Conservation (phyloP, 257 asterid species). For the Plantago major region DNA sequence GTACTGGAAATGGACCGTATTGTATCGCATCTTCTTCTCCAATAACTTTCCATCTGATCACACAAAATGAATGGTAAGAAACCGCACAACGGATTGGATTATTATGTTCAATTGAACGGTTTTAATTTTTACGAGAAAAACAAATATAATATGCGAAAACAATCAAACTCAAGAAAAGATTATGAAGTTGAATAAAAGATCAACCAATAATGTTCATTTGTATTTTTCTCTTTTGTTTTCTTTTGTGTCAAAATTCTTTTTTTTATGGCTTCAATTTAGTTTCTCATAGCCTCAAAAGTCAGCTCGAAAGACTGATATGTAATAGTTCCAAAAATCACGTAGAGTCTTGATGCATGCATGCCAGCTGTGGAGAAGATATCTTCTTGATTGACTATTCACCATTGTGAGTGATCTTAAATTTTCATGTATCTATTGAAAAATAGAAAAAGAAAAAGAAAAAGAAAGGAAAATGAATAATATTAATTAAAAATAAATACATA, state of each 20-base stretch:
- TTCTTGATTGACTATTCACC: constrained; percentile 7
- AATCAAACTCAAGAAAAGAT: constrained; percentile 1
- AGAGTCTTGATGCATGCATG: constrained; percentile 20
- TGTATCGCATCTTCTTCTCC: constrained; percentile 52
- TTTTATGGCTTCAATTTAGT: background rate
- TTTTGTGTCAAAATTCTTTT: background rate
- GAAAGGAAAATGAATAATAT: too few relatives aligned
- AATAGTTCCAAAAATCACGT: background rate
- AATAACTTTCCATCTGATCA: constrained; percentile 51
- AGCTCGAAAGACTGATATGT: background rate
- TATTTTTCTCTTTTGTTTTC: background rate
- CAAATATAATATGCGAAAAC: background rate
- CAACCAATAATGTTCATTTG: constrained; percentile 9
- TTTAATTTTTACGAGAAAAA: too few relatives aligned
- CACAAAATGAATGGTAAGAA: background rate
- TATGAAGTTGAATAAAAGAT: background rate
- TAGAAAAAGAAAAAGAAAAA: too few relatives aligned
- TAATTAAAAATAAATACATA: too few relatives aligned
- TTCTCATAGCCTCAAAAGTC: background rate
- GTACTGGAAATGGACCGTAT: constrained; percentile 68
- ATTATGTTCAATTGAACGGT: too few relatives aligned
- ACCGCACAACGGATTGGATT: too few relatives aligned
- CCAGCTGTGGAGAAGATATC: constrained; percentile 20
- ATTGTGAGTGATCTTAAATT: background rate
- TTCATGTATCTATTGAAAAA: background rate